Evolutionary conservation across 345 rosid species (phyloP).

Genomic region (Trapa bicornis): DNA sequence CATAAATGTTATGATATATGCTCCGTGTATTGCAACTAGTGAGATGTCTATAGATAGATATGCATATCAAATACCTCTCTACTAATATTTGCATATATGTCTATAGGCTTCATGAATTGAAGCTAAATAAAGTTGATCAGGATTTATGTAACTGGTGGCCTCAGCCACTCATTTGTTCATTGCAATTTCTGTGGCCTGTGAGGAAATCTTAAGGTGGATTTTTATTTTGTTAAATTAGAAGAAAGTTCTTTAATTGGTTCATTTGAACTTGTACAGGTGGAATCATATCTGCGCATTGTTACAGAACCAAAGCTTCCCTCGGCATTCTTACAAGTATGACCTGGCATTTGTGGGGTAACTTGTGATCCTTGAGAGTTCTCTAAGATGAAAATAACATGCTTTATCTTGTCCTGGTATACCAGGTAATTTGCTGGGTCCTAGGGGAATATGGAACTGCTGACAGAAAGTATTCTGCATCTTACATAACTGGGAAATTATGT

Average conservation of each 20-base stretch:
- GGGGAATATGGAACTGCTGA: slow-evolving; percentile 93
- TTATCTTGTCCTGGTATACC: not conserved
- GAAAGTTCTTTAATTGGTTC: not conserved
- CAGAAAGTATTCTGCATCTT: slow-evolving; percentile 71
- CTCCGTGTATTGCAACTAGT: not conserved
- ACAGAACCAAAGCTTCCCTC: slow-evolving; percentile 98
- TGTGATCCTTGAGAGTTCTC: not conserved
- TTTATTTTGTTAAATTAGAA: not conserved
- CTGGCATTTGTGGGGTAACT: slow-evolving; percentile 8
- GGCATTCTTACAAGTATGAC: slow-evolving; percentile 70
- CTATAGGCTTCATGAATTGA: slow-evolving; percentile 4
- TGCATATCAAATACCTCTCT: not conserved
- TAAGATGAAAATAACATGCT: not conserved
- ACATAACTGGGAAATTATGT: slow-evolving; percentile 78
- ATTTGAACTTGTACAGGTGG: slow-evolving; percentile 37
- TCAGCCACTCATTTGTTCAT: not conserved
- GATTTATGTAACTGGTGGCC: not conserved
- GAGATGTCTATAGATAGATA: not conserved
- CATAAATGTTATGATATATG: not conserved
- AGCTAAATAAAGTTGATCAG: slow-evolving; percentile 2
- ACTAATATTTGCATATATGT: not conserved
- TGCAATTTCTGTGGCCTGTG: not conserved
- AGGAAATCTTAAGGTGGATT: not conserved
- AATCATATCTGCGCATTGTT: slow-evolving; percentile 76
- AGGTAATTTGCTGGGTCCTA: slow-evolving; percentile 97